A percentile compares a stretch with the other conserved stretches of the same genome.
Evolutionary conservation across 164 flowering plant species (phyloP).

Genomic region (Aristolochia californica): DNA sequence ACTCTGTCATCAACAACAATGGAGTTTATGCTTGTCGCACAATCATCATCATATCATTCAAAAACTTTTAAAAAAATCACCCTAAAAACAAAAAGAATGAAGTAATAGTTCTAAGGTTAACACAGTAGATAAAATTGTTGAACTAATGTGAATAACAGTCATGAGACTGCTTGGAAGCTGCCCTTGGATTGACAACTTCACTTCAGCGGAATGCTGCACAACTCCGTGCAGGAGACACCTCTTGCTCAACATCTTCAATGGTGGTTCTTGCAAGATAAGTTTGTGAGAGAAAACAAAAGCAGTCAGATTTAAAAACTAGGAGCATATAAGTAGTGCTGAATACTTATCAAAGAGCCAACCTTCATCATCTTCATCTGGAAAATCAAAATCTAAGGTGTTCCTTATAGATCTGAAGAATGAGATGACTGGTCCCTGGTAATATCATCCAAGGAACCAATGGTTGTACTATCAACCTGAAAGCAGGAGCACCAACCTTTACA

Average conservation of each 20-base stretch:
- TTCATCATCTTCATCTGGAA: conserved; percentile 59
- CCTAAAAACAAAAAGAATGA: neutral
- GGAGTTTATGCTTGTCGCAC: neutral
- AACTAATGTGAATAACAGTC: neutral
- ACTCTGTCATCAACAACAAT: neutral
- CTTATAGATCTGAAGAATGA: conserved; percentile 70
- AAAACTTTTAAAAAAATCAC: neutral
- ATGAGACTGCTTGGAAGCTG: neutral
- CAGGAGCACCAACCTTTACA: neutral
- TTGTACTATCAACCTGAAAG: conserved; percentile 63
- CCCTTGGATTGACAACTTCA: no score
- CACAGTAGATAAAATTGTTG: neutral
- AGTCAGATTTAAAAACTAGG: neutral
- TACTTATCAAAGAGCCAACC: neutral
- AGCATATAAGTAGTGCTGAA: no score
- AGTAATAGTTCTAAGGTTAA: neutral
- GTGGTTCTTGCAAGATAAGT: conserved; percentile 94
- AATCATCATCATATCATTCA: neutral
- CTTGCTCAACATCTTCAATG: conserved; percentile 68
- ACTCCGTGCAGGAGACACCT: conserved; percentile 69
- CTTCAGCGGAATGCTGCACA: conserved; percentile 6
- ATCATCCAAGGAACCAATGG: conserved; percentile 77
- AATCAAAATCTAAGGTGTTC: conserved; percentile 90
- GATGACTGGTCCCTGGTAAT: conserved; percentile 58
- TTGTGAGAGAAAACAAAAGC: conserved; percentile 27